Conservation (phyloP, 1,139 yeast genomes). For the Meyerozyma sp. region DNA sequence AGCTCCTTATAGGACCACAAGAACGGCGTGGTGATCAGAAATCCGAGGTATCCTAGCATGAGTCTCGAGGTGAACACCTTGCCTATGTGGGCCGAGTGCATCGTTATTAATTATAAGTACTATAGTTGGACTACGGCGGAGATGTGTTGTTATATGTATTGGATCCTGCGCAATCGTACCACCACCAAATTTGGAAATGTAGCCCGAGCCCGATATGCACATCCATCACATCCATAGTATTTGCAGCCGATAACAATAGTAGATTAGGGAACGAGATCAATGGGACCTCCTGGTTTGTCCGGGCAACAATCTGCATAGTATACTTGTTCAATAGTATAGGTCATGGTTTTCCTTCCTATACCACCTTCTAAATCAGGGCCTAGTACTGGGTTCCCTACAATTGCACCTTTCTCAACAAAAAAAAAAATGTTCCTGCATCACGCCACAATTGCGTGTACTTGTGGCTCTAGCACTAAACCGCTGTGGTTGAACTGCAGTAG, state of each 20-base stretch:
- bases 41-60: conserved; percentile 35
- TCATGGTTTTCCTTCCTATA: background rate
- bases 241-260: background rate
- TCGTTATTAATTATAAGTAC: conserved; percentile 9
- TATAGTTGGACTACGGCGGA: background rate
- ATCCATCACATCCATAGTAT: background rate
- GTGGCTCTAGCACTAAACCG: background rate
- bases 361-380: background rate
- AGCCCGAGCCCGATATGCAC: conserved; percentile 4
- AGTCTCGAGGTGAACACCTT: conserved; percentile 9
- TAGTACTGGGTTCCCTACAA: too few species aligned
- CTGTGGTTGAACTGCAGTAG: background rate
- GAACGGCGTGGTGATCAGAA: conserved; percentile 40
- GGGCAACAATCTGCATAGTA: background rate
- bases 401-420: background rate
- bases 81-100: conserved; percentile 12
- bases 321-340: background rate
- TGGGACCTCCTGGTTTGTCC: background rate
- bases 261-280: background rate
- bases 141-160: background rate
- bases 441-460: background rate
- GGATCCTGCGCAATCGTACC: background rate
- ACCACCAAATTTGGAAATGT: conserved; percentile 4
- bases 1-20: conserved; percentile 39
- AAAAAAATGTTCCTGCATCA: background rate